Conservation (phyloP, 345 rosid genomes). For the Eucalyptus paniculata region DNA sequence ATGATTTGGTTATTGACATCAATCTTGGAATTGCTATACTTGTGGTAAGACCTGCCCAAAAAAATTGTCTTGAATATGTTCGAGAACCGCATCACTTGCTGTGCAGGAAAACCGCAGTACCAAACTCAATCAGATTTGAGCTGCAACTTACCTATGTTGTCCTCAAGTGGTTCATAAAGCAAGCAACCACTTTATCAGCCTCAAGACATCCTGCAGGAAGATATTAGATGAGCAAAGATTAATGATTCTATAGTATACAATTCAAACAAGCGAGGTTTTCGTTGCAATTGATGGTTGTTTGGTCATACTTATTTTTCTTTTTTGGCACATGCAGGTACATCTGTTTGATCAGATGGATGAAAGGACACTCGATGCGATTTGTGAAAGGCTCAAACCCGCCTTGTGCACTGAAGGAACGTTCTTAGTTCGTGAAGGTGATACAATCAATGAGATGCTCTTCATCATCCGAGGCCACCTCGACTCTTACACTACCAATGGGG, state of each 20-base stretch:
- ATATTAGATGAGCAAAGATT: no score
- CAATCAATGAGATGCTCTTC: constrained; percentile 14
- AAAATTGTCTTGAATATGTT: background rate
- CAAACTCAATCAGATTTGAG: background rate
- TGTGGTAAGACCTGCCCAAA: background rate
- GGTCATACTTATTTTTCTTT: background rate
- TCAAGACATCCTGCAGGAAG: no score
- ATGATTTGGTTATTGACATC: background rate
- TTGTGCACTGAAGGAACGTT: constrained; percentile 3
- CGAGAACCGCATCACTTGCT: background rate
- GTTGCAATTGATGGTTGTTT: background rate
- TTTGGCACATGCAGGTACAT: background rate
- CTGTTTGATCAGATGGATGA: constrained; percentile 1
- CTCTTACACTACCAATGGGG: constrained; percentile 14
- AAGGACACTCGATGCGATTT: constrained; percentile 8
- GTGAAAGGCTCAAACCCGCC: constrained; percentile 11
- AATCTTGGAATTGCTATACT: background rate
- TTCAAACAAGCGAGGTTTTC: background rate
- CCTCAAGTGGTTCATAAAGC: background rate
- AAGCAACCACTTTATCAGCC: background rate
- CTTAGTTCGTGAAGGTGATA: constrained; percentile 16
- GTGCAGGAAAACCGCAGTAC: background rate
- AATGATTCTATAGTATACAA: background rate
- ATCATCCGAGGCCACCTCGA: constrained; percentile 15
- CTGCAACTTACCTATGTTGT: background rate